Evolutionary conservation across 1,284 basidiomycete genomes (phyloP).

Genomic region (Papiliotrema flavescens): DNA sequence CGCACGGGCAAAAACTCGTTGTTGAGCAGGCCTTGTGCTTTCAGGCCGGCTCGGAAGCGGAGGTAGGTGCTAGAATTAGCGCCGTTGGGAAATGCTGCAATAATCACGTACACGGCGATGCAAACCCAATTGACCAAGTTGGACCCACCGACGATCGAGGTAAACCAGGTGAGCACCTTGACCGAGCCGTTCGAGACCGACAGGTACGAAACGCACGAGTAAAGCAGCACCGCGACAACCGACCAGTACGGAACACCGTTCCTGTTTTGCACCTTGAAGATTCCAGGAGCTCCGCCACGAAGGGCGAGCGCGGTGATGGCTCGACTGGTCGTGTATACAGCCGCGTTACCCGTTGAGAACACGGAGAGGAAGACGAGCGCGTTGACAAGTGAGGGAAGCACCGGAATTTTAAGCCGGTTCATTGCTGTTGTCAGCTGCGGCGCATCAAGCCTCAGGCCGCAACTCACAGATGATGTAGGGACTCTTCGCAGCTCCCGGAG

Average conservation of each 20-base stretch:
- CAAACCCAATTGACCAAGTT: conserved; percentile 1
- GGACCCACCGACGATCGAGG: conserved; percentile 1
- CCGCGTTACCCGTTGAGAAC: conserved; percentile 38
- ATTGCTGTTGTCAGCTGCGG: conserved; percentile 14
- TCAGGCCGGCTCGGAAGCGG: conserved; percentile 27
- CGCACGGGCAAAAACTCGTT: conserved; percentile 13
- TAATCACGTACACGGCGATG: conserved; percentile 8
- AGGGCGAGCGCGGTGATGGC: conserved; percentile 31
- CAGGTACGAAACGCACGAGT: conserved; percentile 43
- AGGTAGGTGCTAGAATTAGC: conserved; percentile 17
- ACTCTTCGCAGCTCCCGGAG: conserved; percentile 43
- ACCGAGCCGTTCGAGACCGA: conserved; percentile 21
- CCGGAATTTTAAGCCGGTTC: conserved; percentile 41
- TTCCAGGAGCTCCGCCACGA: conserved; percentile 26
- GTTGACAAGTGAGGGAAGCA: conserved; percentile 44
- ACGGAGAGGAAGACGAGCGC: conserved; percentile 40
- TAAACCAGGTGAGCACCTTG: conserved; percentile 29
- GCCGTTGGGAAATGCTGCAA: background rate
- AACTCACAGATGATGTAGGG: conserved; percentile 63
- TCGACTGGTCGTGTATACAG: conserved; percentile 28
- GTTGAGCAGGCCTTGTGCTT: conserved; percentile 21
- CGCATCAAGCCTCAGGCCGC: background rate
- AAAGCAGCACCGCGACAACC: conserved; percentile 32
- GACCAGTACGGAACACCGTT: conserved; percentile 28
- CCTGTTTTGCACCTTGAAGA: conserved; percentile 28